These are phyloP conservation scores for Parastagonospora nodorum DNA, from an alignment of 2,329 filamentous ascomycete genomes.

Conservation along the genomic window DNA sequence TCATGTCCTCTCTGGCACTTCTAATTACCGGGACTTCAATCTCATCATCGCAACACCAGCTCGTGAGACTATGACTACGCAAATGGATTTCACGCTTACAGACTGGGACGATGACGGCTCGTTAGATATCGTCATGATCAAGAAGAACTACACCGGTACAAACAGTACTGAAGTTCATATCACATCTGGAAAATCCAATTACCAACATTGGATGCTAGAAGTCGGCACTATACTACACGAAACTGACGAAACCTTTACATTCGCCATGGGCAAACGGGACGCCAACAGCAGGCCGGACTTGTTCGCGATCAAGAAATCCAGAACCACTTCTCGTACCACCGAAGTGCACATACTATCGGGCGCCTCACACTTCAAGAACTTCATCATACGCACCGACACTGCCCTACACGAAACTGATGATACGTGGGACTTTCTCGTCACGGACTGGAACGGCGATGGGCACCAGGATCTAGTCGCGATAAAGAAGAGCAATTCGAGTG, in stretches of 20 bases:
- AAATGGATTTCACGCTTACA: slow-evolving; percentile 5
- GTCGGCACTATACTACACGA: slow-evolving; percentile 6
- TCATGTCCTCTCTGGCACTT: slow-evolving; percentile 1
- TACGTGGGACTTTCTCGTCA: neutral
- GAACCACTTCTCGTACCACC: slow-evolving; percentile 5
- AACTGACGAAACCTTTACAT: slow-evolving; percentile 8
- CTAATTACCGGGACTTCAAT: slow-evolving; percentile 1
- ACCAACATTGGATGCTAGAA: slow-evolving; percentile 4
- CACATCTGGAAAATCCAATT: slow-evolving; percentile 8
- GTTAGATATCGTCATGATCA: slow-evolving; percentile 7
- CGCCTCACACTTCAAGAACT: neutral
- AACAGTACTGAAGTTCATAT: slow-evolving; percentile 8
- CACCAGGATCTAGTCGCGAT: slow-evolving; percentile 1
- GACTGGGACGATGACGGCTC: slow-evolving; percentile 6
- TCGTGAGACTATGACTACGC: slow-evolving; percentile 1
- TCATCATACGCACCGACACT: neutral
- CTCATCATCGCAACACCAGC: slow-evolving; percentile 6
- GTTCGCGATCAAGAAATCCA: slow-evolving; percentile 11
- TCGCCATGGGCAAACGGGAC: slow-evolving; percentile 7
- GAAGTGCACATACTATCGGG: slow-evolving; percentile 5
- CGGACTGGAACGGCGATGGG: slow-evolving; percentile 5
- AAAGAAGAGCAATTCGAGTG: slow-evolving; percentile 1
- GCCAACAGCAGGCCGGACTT: slow-evolving; percentile 7
- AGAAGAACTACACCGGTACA: slow-evolving; percentile 4
- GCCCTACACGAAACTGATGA: neutral